phyloP scores from a whole-genome alignment of 257 asterid genomes.

The Przewalskia tangutica region DNA sequence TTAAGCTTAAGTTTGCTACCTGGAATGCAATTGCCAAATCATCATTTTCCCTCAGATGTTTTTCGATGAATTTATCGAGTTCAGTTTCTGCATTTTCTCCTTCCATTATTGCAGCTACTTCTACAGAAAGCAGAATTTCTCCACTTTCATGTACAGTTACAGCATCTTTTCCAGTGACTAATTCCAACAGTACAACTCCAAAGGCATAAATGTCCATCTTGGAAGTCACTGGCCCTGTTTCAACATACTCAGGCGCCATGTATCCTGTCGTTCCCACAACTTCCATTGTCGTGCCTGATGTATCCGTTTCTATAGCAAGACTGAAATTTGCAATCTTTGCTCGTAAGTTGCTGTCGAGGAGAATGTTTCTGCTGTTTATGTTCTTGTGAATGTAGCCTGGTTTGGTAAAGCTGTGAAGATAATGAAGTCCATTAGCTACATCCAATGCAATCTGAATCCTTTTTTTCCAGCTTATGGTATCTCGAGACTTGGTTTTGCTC shows the following conservation, averaged over 20 bases:
- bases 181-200: slow-evolving; percentile 46
- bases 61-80: slow-evolving; percentile 15
- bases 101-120: slow-evolving; percentile 12
- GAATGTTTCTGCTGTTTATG: slow-evolving; percentile 38
- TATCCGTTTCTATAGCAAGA: slow-evolving; percentile 30
- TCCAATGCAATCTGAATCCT: slow-evolving; percentile 44
- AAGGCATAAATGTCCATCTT: slow-evolving; percentile 45
- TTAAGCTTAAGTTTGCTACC: slow-evolving; percentile 26
- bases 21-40: slow-evolving; percentile 21
- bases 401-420: slow-evolving; percentile 47
- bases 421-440: slow-evolving; percentile 55
- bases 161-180: slow-evolving; percentile 31
- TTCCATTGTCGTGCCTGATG: slow-evolving; percentile 1
- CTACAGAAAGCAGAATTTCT: slow-evolving; percentile 26
- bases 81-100: slow-evolving; percentile 23
- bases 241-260: slow-evolving; percentile 39
- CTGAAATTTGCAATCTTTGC: slow-evolving; percentile 53
- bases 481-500: slow-evolving; percentile 12
- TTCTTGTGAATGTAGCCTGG: slow-evolving; percentile 44
- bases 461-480: slow-evolving; percentile 19
- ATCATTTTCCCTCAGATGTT: slow-evolving; percentile 20
- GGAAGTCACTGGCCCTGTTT: slow-evolving; percentile 24
- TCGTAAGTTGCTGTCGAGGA: slow-evolving; percentile 42
- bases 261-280: slow-evolving; percentile 28
- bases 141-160: slow-evolving; percentile 19